phyloP scores from a whole-genome alignment of 1,139 yeast species.

The Ogataea hybrid region DNA sequence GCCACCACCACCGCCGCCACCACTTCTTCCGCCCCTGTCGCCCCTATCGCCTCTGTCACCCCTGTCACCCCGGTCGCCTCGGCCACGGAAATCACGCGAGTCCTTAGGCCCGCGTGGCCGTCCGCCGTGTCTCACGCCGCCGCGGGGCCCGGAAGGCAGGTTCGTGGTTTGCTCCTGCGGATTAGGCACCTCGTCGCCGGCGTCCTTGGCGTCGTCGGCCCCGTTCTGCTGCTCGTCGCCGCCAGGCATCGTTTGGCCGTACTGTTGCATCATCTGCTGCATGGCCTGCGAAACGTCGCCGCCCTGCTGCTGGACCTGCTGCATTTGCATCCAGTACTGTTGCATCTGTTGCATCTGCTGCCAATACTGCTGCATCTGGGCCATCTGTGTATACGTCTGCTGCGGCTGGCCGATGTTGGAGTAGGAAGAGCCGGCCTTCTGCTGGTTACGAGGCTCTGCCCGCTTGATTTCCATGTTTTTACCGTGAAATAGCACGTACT shows the following conservation, averaged over 20 bases:
- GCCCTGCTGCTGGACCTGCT: conserved; percentile 28
- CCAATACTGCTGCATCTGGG: conserved; percentile 76
- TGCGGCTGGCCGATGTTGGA: conserved; percentile 30
- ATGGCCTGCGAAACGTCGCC: conserved; percentile 18
- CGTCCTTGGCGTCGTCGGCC: conserved; percentile 17
- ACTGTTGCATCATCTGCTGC: conserved; percentile 17
- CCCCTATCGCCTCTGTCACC: conserved; percentile 27
- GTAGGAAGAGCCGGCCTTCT: conserved; percentile 36
- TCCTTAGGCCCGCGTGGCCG: conserved; percentile 20
- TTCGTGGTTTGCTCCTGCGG: conserved; percentile 31
- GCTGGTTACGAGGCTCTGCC: conserved; percentile 91
- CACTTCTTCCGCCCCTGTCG: conserved; percentile 1
- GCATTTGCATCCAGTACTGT: conserved; percentile 38
- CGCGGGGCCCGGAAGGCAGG: conserved; percentile 34
- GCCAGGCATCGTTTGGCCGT: conserved; percentile 1
- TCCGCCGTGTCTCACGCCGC: conserved; percentile 17
- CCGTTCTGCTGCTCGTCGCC: conserved; percentile 12
- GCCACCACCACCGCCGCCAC: conserved; percentile 13
- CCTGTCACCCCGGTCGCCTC: conserved; percentile 21
- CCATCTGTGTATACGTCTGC: conserved; percentile 20
- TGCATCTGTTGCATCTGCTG: conserved; percentile 50
- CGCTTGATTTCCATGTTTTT: conserved; percentile 94
- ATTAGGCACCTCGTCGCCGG: conserved; percentile 34
- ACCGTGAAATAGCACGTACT: conserved; percentile 81
- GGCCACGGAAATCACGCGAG: conserved; percentile 25